These are phyloP conservation scores for Boletus tylopilopsis DNA, from an alignment of 768 basidiomycete species.

Conservation along the genomic window DNA sequence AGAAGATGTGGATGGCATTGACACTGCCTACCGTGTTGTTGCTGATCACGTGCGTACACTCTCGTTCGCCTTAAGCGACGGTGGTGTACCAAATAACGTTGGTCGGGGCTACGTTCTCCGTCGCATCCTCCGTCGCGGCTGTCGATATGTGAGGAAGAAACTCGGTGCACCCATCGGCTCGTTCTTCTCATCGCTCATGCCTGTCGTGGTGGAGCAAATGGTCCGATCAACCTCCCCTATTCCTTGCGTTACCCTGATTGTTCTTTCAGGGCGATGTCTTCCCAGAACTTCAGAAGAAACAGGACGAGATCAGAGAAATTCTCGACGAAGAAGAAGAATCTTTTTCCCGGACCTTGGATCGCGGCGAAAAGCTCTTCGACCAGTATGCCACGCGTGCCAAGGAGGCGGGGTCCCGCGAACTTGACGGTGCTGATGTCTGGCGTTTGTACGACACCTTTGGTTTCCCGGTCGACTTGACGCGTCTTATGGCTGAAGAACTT, in stretches of 20 bases:
- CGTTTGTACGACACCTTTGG: slow-evolving; percentile 97
- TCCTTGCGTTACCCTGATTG: slow-evolving; percentile 6
- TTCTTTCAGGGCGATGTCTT: slow-evolving; percentile 72
- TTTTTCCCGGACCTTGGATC: slow-evolving; percentile 94
- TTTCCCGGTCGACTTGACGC: slow-evolving; percentile 95
- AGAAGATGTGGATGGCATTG: slow-evolving; percentile 94
- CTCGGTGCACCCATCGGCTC: slow-evolving; percentile 87
- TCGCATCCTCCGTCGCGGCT: slow-evolving; percentile 88
- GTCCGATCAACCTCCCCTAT: slow-evolving; percentile 38
- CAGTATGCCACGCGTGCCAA: slow-evolving; percentile 72
- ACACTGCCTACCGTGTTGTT: slow-evolving; percentile 96
- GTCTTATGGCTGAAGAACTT: slow-evolving; percentile 95
- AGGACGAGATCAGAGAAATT: slow-evolving; percentile 87
- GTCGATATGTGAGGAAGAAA: slow-evolving; percentile 95
- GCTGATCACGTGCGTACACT: slow-evolving; percentile 96
- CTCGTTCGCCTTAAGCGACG: slow-evolving; percentile 94
- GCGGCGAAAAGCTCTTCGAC: slow-evolving; percentile 94
- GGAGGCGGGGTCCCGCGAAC: slow-evolving; percentile 56
- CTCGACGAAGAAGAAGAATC: slow-evolving; percentile 97
- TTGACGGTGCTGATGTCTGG: slow-evolving; percentile 95
- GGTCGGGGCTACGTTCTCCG: slow-evolving; percentile 97
- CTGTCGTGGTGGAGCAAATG: slow-evolving; percentile 86
- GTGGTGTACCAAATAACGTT: slow-evolving; percentile 93
- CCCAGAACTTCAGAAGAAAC: slow-evolving; percentile 86
- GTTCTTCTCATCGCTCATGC: slow-evolving; percentile 92